phyloP scores from a whole-genome alignment of 345 rosid species.

The Microcos paniculata region DNA sequence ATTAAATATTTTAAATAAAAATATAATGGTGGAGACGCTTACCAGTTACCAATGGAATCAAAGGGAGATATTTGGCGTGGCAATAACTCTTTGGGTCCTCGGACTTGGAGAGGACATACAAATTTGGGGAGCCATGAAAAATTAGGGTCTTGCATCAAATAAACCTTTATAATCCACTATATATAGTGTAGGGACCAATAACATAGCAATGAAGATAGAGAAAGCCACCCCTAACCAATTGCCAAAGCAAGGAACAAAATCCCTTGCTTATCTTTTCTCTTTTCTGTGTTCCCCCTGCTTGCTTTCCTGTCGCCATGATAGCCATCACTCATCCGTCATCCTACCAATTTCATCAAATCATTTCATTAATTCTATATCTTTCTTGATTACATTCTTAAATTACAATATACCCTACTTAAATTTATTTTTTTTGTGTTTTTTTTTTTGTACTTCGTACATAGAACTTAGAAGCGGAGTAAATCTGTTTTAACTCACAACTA shows the following conservation, averaged over 20 bases:
- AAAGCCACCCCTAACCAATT: too few relatives aligned
- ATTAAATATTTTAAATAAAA: neutral
- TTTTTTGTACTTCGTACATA: too few relatives aligned
- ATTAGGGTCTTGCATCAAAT: neutral
- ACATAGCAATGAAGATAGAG: neutral
- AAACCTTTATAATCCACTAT: neutral
- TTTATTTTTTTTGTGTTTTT: too few relatives aligned
- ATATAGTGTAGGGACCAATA: too few relatives aligned
- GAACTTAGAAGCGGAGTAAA: too few relatives aligned
- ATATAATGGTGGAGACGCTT: neutral
- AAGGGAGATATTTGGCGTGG: neutral
- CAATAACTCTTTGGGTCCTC: neutral
- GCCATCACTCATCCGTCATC: neutral
- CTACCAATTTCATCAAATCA: neutral
- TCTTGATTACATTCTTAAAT: neutral
- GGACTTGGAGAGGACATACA: neutral
- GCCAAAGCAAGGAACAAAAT: conserved; percentile 2
- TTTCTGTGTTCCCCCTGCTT: neutral
- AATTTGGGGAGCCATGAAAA: neutral
- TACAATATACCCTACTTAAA: too few relatives aligned
- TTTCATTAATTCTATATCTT: neutral
- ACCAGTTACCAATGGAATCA: neutral
- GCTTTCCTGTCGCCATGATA: neutral
- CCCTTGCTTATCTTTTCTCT: neutral
- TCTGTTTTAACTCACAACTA: too few relatives aligned